These are phyloP conservation scores for Fusarium guadeloupense DNA, from an alignment of 2,329 filamentous ascomycete genomes.

Conservation along the genomic window DNA sequence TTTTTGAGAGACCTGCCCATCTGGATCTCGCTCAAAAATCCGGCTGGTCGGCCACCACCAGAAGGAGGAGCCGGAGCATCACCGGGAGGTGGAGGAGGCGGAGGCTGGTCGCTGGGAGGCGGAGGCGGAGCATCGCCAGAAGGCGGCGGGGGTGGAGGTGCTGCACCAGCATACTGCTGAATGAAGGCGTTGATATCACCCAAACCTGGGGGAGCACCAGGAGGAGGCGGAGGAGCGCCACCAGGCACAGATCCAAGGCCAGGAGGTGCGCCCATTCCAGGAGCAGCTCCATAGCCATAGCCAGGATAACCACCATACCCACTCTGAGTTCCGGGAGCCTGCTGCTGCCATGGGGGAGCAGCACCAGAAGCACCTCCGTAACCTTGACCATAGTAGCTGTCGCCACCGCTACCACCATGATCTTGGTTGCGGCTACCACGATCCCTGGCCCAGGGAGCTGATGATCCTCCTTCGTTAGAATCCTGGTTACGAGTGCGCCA, in stretches of 20 bases:
- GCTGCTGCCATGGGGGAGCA: slow-evolving; percentile 65
- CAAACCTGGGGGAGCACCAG: slow-evolving; percentile 60
- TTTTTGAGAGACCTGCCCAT: slow-evolving; percentile 83
- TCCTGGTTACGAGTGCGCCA: slow-evolving; percentile 72
- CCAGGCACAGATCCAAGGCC: slow-evolving; percentile 55
- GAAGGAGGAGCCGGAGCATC: slow-evolving; percentile 58
- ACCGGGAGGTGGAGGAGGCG: slow-evolving; percentile 65
- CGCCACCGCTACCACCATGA: slow-evolving; percentile 42
- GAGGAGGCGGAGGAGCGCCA: slow-evolving; percentile 57
- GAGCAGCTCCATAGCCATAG: slow-evolving; percentile 60
- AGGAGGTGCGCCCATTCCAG: slow-evolving; percentile 53
- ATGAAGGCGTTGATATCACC: slow-evolving; percentile 72
- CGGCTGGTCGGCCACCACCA: slow-evolving; percentile 61
- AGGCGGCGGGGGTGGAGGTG: slow-evolving; percentile 68
- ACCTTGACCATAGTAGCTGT: slow-evolving; percentile 46
- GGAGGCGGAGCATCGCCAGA: slow-evolving; percentile 67
- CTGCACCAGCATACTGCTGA: slow-evolving; percentile 68
- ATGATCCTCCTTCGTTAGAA: slow-evolving; percentile 57
- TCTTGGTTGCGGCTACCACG: slow-evolving; percentile 61
- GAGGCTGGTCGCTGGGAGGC: slow-evolving; percentile 69
- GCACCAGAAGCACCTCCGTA: slow-evolving; percentile 43
- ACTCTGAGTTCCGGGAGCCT: slow-evolving; percentile 61
- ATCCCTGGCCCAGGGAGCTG: slow-evolving; percentile 71
- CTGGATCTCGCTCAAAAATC: slow-evolving; percentile 85
- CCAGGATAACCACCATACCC: slow-evolving; percentile 64